Percentiles rank a stretch among this genome's conserved stretches.
Evolutionary conservation across 441 rosid species (phyloP).

Genomic region (Omphalea diandra): DNA sequence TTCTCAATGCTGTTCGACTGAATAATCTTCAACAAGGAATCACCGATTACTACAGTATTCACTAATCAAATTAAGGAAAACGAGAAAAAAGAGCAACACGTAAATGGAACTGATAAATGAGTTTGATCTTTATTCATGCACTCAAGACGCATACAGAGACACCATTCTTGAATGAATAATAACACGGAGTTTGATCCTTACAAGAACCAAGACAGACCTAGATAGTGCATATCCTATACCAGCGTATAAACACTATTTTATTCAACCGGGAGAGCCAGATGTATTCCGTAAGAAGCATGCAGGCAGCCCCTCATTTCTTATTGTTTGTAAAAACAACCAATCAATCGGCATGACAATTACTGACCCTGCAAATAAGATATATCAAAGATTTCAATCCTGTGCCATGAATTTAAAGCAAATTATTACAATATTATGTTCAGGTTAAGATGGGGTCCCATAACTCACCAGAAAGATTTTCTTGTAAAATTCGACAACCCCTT

Average conservation of each 20-base stretch:
- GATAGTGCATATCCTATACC: neutral
- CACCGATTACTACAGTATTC: too few species aligned
- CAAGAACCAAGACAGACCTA: neutral
- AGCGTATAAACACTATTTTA: neutral
- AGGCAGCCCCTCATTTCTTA: neutral
- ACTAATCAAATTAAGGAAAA: too few species aligned
- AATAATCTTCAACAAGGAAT: too few species aligned
- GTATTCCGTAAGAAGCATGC: neutral
- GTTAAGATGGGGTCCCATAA: neutral
- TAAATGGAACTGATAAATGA: neutral
- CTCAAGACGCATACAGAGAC: neutral
- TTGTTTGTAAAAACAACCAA: neutral
- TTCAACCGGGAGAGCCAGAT: neutral
- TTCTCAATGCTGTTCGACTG: too few species aligned
- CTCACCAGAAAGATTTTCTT: constrained; percentile 49
- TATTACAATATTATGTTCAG: neutral
- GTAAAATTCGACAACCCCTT: constrained; percentile 36
- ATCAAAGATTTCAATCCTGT: neutral
- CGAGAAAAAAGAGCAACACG: neutral
- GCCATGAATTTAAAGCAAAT: neutral
- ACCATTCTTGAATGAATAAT: neutral
- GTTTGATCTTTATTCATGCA: neutral
- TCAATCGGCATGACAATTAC: neutral
- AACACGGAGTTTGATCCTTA: neutral
- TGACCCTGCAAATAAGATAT: neutral